Evolutionary conservation across 2,329 filamentous ascomycete genomes (phyloP), one percentile per base, ranked within the genome.

Genomic region (Alternaria viburni): DNA sequence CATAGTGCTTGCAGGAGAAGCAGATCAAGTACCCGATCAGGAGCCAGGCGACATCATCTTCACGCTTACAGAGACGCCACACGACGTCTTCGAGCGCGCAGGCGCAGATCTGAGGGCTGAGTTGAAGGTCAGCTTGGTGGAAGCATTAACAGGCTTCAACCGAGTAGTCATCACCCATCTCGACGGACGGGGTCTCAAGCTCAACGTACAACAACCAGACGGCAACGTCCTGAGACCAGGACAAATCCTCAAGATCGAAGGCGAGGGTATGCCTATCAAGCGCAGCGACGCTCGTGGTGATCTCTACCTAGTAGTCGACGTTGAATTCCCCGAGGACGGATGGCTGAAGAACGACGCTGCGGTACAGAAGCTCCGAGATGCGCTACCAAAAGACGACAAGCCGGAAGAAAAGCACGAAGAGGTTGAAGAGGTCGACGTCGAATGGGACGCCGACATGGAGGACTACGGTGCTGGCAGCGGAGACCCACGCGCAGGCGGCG

Each of bases 241-340:
- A 25, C 92, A 99, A 77, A 88, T 95, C 8, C 86, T 99, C 72
- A 97, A 93, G 83, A 84, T 99, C 1, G 81, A 86, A 3, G 93
- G 93, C 25, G 96, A 99, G 83, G 96, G 96, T 64, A 99, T 99
- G 96, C 96, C 96, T 2, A 81, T 90, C 71, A 97, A 97, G 86
- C 89, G 90, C 61, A 92, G 90, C 67, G 96, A 99, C 43, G 76
- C 83, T 5, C 93, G 89, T 77, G 96, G 96, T 46, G 93, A 98
- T 75, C 83, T 99, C 17, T 99, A 95, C 81, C 85, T 99, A 45
- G 83, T 91, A 41, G 90, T 97, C 68, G 90, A 96, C 73, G 87
- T 99, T 66, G 87, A 93, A 58, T 98, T 98, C 83, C 96, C 96
- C 3, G 89, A 94, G 71, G 89, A 95, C 72, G 91, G 89, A 25